phyloP scores from a whole-genome alignment of 2,329 filamentous ascomycete genomes.

The Proliferodiscus dingleyae region DNA sequence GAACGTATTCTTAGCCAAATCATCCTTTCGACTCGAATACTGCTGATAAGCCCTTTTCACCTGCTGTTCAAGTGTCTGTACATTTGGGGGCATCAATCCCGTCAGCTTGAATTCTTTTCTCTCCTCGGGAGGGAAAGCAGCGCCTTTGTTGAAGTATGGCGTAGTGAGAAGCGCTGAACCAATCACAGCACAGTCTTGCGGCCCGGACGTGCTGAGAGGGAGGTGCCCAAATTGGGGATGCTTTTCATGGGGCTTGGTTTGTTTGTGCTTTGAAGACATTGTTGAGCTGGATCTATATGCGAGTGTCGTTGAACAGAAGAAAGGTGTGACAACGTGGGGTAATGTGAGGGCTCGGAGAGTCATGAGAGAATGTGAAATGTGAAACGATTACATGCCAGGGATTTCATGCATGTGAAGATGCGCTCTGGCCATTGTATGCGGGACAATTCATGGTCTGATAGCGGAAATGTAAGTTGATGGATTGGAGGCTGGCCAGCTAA shows the following conservation, averaged over 20 bases:
- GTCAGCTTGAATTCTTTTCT: conserved; percentile 64
- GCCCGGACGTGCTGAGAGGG: conserved; percentile 43
- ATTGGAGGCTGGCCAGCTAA: neutral
- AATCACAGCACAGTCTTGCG: conserved; percentile 44
- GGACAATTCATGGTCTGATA: neutral
- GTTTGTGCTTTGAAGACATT: conserved; percentile 21
- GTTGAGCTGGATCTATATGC: neutral
- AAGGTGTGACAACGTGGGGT: neutral
- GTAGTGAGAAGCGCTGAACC: conserved; percentile 56
- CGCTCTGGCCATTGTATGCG: too few relatives aligned
- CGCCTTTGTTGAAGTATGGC: conserved; percentile 77
- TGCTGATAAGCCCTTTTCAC: conserved; percentile 74
- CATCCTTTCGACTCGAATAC: conserved; percentile 57
- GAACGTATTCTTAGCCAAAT: conserved; percentile 82
- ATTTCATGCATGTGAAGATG: neutral
- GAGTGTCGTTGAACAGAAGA: neutral
- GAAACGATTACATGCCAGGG: neutral
- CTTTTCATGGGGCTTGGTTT: conserved; percentile 22
- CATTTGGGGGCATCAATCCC: conserved; percentile 65
- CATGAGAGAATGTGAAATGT: neutral
- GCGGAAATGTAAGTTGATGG: too few relatives aligned
- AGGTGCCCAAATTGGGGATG: conserved; percentile 40
- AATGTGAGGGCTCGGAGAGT: neutral
- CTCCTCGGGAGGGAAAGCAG: conserved; percentile 67
- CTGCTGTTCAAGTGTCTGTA: conserved; percentile 75